Conservation (phyloP, 1,284 basidiomycete species). For the Marasmius oreades region DNA sequence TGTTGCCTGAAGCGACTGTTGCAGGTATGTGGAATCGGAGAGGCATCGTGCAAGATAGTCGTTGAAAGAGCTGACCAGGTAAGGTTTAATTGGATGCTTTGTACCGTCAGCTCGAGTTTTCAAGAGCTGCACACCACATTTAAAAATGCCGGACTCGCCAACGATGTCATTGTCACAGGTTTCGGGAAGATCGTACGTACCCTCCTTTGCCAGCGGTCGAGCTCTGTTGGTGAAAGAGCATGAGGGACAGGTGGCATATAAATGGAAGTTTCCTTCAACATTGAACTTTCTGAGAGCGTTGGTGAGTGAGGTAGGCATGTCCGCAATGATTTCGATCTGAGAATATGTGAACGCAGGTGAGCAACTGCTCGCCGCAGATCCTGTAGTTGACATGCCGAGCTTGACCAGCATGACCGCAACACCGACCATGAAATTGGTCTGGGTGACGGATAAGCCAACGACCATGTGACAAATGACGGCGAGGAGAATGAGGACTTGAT, state of each 20-base stretch:
- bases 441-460: conserved; percentile 1
- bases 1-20: not conserved
- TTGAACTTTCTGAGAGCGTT: conserved; percentile 12
- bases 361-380: not conserved
- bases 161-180: conserved; percentile 11
- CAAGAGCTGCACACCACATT: not conserved
- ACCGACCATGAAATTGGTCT: conserved; percentile 1
- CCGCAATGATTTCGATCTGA: not conserved
- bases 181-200: not conserved
- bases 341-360: not conserved
- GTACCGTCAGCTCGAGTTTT: not conserved
- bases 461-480: conserved; percentile 9
- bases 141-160: conserved; percentile 5
- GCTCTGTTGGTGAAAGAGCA: conserved; percentile 18
- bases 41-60: conserved; percentile 3
- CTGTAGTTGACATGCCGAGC: conserved; percentile 6
- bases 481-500: conserved; percentile 5
- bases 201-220: not conserved
- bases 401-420: conserved; percentile 1
- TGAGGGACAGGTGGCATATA: conserved; percentile 18
- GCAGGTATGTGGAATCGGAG: not conserved
- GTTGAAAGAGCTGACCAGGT: not conserved
- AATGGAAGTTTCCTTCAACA: conserved; percentile 14
- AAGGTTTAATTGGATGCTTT: conserved; percentile 1
- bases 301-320: conserved; percentile 3